phyloP scores from a whole-genome alignment of 805 yeast genomes.

The Starmerella cellae region DNA sequence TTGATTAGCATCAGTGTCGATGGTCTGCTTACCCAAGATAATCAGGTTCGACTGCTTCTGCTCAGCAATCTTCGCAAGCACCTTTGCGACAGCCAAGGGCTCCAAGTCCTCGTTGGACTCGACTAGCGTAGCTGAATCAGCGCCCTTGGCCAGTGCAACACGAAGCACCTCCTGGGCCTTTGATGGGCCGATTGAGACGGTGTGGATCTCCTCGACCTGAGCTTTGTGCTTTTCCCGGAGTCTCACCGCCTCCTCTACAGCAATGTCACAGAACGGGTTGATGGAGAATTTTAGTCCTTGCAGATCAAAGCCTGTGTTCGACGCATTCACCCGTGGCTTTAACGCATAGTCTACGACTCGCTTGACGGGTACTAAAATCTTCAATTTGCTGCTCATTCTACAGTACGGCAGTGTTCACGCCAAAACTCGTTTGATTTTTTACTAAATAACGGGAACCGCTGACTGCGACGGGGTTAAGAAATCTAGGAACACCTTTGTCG shows the following conservation, averaged over 20 bases:
- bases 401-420: too few relatives aligned
- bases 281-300: slow-evolving; percentile 84
- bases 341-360: slow-evolving; percentile 89
- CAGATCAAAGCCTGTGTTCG: slow-evolving; percentile 72
- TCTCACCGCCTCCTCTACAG: slow-evolving; percentile 85
- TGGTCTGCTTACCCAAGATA: slow-evolving; percentile 89
- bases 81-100: slow-evolving; percentile 80
- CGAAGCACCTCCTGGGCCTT: slow-evolving; percentile 81
- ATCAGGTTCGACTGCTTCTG: slow-evolving; percentile 62
- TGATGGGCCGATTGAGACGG: slow-evolving; percentile 78
- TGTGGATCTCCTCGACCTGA: slow-evolving; percentile 70
- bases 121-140: slow-evolving; percentile 68
- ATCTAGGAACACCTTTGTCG: too few relatives aligned
- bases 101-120: slow-evolving; percentile 66
- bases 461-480: too few relatives aligned
- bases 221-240: slow-evolving; percentile 52
- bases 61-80: slow-evolving; percentile 60
- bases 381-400: slow-evolving; percentile 23
- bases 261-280: slow-evolving; percentile 97
- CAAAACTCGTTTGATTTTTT: background rate
- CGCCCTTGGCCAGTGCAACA: slow-evolving; percentile 90
- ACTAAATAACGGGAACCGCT: too few relatives aligned
- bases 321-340: slow-evolving; percentile 80
- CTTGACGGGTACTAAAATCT: slow-evolving; percentile 83
- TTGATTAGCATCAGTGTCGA: slow-evolving; percentile 88